phyloP scores from a whole-genome alignment of 306 rosid species.

The Trichosanthes truncata region DNA sequence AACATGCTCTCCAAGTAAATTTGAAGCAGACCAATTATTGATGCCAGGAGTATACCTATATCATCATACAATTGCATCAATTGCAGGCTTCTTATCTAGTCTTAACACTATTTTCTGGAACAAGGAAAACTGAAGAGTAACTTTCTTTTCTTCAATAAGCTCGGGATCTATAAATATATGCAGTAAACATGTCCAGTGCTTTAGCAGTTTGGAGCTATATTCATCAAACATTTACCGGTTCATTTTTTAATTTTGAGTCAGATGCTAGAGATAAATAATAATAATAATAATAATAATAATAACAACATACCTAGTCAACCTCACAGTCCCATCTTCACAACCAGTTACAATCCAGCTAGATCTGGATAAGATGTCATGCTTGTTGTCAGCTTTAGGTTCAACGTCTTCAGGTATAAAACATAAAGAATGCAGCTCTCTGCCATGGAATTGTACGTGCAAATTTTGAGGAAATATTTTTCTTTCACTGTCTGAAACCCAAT shows the following conservation, averaged over 20 bases:
- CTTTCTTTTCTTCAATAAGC: not conserved
- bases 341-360: conserved; percentile 84
- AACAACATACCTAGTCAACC: conserved; percentile 67
- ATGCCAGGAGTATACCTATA: conserved; percentile 60
- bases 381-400: conserved; percentile 27
- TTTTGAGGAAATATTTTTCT: conserved; percentile 56
- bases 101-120: not conserved
- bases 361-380: conserved; percentile 23
- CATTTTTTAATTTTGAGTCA: not conserved
- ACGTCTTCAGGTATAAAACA: conserved; percentile 51
- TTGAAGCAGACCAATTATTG: conserved; percentile 68
- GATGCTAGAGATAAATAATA: conserved; percentile 2
- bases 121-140: not conserved
- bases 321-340: conserved; percentile 96
- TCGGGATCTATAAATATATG: not conserved
- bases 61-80: conserved; percentile 15
- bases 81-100: not conserved
- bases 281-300: not conserved
- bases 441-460: conserved; percentile 89
- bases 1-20: conserved; percentile 95
- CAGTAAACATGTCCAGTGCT: not conserved
- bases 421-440: conserved; percentile 88
- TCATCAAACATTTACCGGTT: not conserved
- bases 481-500: conserved; percentile 37
- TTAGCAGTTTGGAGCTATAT: not conserved